Conservation (phyloP, 2,329 filamentous ascomycete species). For the Nigrospora osmanthi region DNA sequence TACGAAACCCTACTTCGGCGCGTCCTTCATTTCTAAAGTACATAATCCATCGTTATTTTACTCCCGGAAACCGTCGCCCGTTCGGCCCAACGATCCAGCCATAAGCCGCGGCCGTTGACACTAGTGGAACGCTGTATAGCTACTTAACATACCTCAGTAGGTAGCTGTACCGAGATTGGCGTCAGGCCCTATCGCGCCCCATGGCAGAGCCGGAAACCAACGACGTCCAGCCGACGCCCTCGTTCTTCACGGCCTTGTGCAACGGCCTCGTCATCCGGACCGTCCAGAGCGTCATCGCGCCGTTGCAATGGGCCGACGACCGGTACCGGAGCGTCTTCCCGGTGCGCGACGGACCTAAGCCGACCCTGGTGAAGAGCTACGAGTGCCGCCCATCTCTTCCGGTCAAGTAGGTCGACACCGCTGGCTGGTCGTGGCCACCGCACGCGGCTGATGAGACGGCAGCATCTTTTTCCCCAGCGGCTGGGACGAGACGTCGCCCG, state of each 20-base stretch:
- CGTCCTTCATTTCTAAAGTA: too few relatives aligned
- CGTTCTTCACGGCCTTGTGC: background rate
- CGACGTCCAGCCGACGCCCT: background rate
- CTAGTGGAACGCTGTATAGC: too few relatives aligned
- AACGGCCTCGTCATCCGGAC: background rate
- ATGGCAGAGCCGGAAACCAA: too few relatives aligned
- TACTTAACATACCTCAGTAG: too few relatives aligned
- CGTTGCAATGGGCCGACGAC: slow-evolving; percentile 12
- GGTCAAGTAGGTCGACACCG: slow-evolving; percentile 17
- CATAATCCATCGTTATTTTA: too few relatives aligned
- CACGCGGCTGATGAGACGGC: background rate
- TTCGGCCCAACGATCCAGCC: too few relatives aligned
- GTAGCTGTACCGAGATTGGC: too few relatives aligned
- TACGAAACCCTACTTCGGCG: too few relatives aligned
- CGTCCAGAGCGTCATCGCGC: background rate
- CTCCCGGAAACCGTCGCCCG: too few relatives aligned
- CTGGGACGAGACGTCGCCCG: slow-evolving; percentile 16
- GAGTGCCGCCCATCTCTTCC: slow-evolving; percentile 22
- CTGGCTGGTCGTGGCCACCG: background rate
- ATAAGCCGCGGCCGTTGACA: too few relatives aligned
- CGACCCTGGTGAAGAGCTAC: slow-evolving; percentile 26
- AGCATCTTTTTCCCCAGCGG: slow-evolving; percentile 26
- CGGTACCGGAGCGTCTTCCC: slow-evolving; percentile 20
- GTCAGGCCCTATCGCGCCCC: too few relatives aligned
- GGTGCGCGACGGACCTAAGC: slow-evolving; percentile 9